A percentile compares a stretch with the other conserved stretches of the same genome.
phyloP scores from a whole-genome alignment of 2,329 filamentous ascomycete species.

The Fusarium pilosicola region DNA sequence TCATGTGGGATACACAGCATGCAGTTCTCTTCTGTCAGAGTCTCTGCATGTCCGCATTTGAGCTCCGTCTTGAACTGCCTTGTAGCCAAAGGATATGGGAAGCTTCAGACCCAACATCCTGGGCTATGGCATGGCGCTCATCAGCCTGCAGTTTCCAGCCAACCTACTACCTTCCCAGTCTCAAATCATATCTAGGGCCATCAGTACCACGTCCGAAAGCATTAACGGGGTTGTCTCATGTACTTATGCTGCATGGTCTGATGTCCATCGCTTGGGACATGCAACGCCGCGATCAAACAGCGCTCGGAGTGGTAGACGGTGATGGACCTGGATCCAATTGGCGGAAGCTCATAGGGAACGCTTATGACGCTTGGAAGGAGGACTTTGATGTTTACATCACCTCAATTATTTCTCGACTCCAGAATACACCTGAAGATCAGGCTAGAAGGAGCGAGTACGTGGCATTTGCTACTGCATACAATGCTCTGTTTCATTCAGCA shows the following conservation, averaged over 20 bases:
- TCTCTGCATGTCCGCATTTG: constrained; percentile 73
- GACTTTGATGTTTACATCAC: neutral
- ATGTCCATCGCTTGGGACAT: constrained; percentile 73
- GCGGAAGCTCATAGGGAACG: neutral
- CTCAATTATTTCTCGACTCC: neutral
- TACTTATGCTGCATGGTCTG: constrained; percentile 67
- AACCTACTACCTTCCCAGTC: neutral
- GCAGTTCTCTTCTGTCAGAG: constrained; percentile 73
- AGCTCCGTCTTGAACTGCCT: constrained; percentile 66
- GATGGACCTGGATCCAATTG: neutral
- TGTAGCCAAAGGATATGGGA: constrained; percentile 67
- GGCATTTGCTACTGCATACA: neutral
- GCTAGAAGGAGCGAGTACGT: neutral
- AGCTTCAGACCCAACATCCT: constrained; percentile 61
- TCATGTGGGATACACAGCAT: constrained; percentile 74
- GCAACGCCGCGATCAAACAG: constrained; percentile 69
- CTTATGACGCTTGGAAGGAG: neutral
- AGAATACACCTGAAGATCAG: neutral
- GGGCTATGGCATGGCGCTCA: constrained; percentile 50
- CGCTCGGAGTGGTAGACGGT: constrained; percentile 50
- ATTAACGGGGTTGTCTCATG: constrained; percentile 56
- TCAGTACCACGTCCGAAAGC: neutral
- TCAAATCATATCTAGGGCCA: neutral
- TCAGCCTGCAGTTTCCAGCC: neutral
- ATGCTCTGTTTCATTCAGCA: neutral